phyloP scores from a whole-genome alignment of 1,284 basidiomycete genomes.

The Cutaneotrichosporon sp. region DNA sequence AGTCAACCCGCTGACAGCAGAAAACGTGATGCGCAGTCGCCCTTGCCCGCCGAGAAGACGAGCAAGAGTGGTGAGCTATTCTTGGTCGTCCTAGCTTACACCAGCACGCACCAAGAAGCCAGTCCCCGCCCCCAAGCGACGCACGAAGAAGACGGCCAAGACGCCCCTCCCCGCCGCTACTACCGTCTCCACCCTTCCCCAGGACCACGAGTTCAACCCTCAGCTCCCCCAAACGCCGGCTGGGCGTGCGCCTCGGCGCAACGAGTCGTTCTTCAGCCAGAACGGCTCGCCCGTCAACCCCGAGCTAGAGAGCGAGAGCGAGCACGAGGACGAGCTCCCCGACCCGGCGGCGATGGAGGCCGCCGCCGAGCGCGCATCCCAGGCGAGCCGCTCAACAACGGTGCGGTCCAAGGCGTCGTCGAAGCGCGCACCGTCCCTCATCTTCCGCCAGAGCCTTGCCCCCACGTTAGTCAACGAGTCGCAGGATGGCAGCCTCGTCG shows the following conservation, averaged over 20 bases:
- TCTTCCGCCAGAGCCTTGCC: conserved; percentile 42
- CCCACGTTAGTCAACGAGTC: not conserved
- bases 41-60: not conserved
- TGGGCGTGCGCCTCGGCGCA: conserved; percentile 33
- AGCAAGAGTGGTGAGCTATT: conserved; percentile 27
- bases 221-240: conserved; percentile 44
- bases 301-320: conserved; percentile 24
- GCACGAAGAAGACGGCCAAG: conserved; percentile 19
- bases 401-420: not conserved
- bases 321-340: conserved; percentile 40
- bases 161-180: conserved; percentile 16
- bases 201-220: conserved; percentile 49
- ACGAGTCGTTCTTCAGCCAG: conserved; percentile 40
- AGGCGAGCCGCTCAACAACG: conserved; percentile 1
- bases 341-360: conserved; percentile 45
- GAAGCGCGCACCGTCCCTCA: conserved; percentile 33
- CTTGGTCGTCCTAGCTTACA: not conserved
- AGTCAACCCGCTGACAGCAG: conserved; percentile 1
- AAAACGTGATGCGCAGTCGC: conserved; percentile 13
- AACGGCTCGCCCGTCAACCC: conserved; percentile 36
- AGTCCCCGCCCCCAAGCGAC: conserved; percentile 10
- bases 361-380: conserved; percentile 7
- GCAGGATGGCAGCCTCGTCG: conserved; percentile 17
- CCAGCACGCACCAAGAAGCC: conserved; percentile 15
- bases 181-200: conserved; percentile 33